These are phyloP conservation scores for Forsythia viridissima DNA, from an alignment of 257 asterid species.

Conservation along the genomic window DNA sequence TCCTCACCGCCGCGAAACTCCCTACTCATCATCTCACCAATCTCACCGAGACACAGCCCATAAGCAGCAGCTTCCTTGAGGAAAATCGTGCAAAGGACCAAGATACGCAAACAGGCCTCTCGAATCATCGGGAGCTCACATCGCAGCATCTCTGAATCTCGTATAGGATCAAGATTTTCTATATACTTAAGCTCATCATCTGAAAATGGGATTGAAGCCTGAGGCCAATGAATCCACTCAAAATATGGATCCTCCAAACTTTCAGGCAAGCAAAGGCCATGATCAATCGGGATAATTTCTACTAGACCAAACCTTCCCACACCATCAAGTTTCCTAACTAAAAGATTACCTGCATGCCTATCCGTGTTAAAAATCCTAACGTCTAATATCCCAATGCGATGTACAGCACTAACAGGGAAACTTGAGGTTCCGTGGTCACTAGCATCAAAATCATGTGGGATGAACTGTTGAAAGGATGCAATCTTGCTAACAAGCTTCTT, in stretches of 20 bases:
- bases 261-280: constrained; percentile 96
- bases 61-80: constrained; percentile 80
- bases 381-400: constrained; percentile 92
- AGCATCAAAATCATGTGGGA: constrained; percentile 91
- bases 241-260: constrained; percentile 92
- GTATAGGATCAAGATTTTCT: constrained; percentile 60
- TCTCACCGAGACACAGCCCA: constrained; percentile 94
- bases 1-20: constrained; percentile 84
- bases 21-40: constrained; percentile 98
- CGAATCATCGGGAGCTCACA: constrained; percentile 92
- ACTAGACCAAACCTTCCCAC: constrained; percentile 83
- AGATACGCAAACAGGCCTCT: constrained; percentile 84
- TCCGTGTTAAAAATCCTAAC: constrained; percentile 93
- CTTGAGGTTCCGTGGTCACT: constrained; percentile 95
- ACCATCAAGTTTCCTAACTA: constrained; percentile 86
- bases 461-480: constrained; percentile 85
- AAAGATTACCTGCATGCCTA: constrained; percentile 92
- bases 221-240: constrained; percentile 99
- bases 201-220: constrained; percentile 94
- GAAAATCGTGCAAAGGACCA: constrained; percentile 75
- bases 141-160: constrained; percentile 75
- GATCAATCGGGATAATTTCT: constrained; percentile 88
- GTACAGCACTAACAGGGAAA: constrained; percentile 86
- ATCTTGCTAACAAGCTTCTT: constrained; percentile 81
- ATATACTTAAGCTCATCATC: constrained; percentile 92